A percentile compares a stretch with the other conserved stretches of the same genome.
Evolutionary conservation across 2,329 filamentous ascomycete genomes (phyloP).

Genomic region (Nemania diffusa): DNA sequence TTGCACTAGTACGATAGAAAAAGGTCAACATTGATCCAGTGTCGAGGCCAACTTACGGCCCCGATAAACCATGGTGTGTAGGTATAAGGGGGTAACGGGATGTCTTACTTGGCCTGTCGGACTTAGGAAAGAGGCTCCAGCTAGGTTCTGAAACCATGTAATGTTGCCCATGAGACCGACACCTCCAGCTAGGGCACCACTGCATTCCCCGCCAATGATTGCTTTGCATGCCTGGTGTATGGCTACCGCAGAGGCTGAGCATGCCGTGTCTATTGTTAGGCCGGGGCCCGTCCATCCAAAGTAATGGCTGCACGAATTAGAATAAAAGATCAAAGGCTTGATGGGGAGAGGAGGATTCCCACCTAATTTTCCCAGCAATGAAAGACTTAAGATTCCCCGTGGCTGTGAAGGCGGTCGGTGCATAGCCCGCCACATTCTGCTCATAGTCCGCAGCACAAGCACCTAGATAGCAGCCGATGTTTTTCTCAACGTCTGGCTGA

Average conservation of each 20-base stretch:
- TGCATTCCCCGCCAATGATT: slow-evolving; percentile 42
- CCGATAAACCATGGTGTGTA: too few species aligned
- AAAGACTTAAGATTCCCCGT: slow-evolving; percentile 38
- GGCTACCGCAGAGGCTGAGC: slow-evolving; percentile 47
- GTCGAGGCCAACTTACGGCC: too few species aligned
- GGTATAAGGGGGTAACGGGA: too few species aligned
- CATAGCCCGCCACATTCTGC: slow-evolving; percentile 51
- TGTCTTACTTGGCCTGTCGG: slow-evolving; percentile 40
- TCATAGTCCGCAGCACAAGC: slow-evolving; percentile 52
- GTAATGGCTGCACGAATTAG: too few species aligned
- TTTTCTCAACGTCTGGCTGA: too few species aligned
- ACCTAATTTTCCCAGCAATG: slow-evolving; percentile 41
- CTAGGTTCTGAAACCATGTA: slow-evolving; percentile 38
- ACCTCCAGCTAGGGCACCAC: slow-evolving; percentile 49
- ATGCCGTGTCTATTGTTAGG: slow-evolving; percentile 46
- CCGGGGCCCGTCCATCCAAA: slow-evolving; percentile 49
- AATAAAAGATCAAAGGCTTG: too few species aligned
- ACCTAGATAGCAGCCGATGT: slow-evolving; percentile 9
- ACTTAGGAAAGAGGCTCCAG: slow-evolving; percentile 43
- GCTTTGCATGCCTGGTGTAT: slow-evolving; percentile 51
- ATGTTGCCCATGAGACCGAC: slow-evolving; percentile 43
- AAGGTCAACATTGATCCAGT: too few species aligned
- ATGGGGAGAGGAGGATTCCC: too few species aligned
- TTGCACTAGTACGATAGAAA: too few species aligned
- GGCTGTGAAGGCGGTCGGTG: slow-evolving; percentile 51